A percentile compares a stretch with the other conserved stretches of the same genome.
Conservation (phyloP, 1,284 basidiomycete species). For the Athelia sp. region DNA sequence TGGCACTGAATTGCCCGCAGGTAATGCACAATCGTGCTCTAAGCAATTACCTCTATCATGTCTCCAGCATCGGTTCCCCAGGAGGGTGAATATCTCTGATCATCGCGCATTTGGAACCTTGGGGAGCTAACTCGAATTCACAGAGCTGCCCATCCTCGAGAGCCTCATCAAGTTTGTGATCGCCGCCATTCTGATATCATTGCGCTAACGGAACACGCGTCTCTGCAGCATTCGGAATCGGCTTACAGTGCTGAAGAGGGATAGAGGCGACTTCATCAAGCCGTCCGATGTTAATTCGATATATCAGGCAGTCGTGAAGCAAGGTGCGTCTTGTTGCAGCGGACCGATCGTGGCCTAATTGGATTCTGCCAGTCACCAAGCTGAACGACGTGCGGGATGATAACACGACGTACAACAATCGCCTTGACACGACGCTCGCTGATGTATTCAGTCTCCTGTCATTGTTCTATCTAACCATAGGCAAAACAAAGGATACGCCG, state of each 20-base stretch:
- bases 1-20: no score
- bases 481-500: slow-evolving; percentile 88
- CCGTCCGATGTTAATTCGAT: slow-evolving; percentile 90
- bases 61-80: slow-evolving; percentile 65
- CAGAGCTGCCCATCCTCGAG: slow-evolving; percentile 93
- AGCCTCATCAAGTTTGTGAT: slow-evolving; percentile 80
- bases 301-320: slow-evolving; percentile 93
- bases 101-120: slow-evolving; percentile 7
- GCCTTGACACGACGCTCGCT: slow-evolving; percentile 87
- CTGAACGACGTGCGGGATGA: slow-evolving; percentile 90
- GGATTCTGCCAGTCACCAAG: slow-evolving; percentile 64
- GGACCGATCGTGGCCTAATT: neutral
- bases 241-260: slow-evolving; percentile 84
- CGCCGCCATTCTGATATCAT: slow-evolving; percentile 13
- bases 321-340: slow-evolving; percentile 54
- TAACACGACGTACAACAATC: slow-evolving; percentile 73
- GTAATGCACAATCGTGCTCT: neutral
- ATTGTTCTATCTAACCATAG: slow-evolving; percentile 92
- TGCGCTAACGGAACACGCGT: slow-evolving; percentile 7
- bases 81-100: slow-evolving; percentile 48
- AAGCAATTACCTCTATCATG: slow-evolving; percentile 31
- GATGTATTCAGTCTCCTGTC: slow-evolving; percentile 91
- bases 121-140: slow-evolving; percentile 19
- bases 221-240: slow-evolving; percentile 81
- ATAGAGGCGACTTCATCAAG: slow-evolving; percentile 85